Evolutionary conservation across 768 basidiomycete genomes (phyloP), one percentile per base, ranked within the genome.

Genomic region (Rhodotorula graminis): DNA sequence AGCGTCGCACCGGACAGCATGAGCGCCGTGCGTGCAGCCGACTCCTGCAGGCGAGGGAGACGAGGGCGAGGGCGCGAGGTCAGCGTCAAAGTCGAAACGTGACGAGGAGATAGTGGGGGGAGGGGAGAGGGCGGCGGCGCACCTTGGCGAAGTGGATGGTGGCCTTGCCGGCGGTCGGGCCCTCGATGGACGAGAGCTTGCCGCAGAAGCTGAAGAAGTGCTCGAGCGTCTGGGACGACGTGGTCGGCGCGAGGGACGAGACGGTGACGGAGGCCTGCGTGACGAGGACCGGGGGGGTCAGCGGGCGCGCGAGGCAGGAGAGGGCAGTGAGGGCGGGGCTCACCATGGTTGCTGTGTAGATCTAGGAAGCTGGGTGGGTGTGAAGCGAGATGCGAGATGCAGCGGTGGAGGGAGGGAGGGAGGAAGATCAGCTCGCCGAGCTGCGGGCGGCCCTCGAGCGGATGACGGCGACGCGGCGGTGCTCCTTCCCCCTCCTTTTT

Each of bases 11-110:
- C 77, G 70, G 80, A 80, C 49, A 89, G 87, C 88, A 95, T 91
- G 62, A 91, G 81, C 21, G 92, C 93, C 0, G 93, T 95, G 82
- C 88, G 88, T 12, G 89, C 92, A 2, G 93, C 90, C 7, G 86
- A 87, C 10, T 86, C 82, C 81, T 74, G 61, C n/a, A 31, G 50
- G 23, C 0, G 37, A 11, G 37, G 31, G 23, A 33, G 33, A 16
- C 14, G 14, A 29, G 47, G 29, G 3, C 27, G 57, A 12, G 49
- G 62, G 58, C 77, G 62, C 53, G 69, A 66, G 31, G 77, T 76
- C 31, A 70, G 61, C 73, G 71, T 5, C 37, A 4, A 37, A 37
- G 37, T 37, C 77, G 8, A 77, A 74, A 14, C 2, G 8, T 19
- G 11, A n/a, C 16, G 21, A 3, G 12, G 16, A 2, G 16, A 44